phyloP scores from a whole-genome alignment of 2,329 filamentous ascomycete species.

The Rutstroemia sp. region DNA sequence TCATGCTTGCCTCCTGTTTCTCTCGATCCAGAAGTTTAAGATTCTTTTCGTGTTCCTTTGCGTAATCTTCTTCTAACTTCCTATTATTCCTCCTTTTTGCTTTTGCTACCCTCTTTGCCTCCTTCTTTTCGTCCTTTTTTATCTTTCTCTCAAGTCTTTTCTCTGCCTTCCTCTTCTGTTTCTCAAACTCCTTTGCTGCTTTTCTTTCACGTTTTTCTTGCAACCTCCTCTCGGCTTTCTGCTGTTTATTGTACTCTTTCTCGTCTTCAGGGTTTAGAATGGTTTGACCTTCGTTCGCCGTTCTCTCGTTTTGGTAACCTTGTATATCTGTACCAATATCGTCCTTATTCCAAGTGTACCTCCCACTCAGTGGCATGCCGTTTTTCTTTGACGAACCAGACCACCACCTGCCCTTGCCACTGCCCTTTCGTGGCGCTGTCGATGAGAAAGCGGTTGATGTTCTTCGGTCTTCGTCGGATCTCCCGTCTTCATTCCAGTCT shows the following conservation, averaged over 20 bases:
- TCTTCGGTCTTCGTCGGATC: too few relatives aligned
- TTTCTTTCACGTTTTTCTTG: not conserved
- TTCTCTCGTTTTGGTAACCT: too few relatives aligned
- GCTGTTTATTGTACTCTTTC: not conserved
- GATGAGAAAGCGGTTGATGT: too few relatives aligned
- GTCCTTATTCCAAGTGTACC: too few relatives aligned
- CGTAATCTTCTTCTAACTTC: not conserved
- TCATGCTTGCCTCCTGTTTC: not conserved
- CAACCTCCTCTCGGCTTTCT: not conserved
- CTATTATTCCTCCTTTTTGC: not conserved
- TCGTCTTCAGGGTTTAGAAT: not conserved
- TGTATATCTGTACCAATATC: too few relatives aligned
- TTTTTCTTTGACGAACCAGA: too few relatives aligned
- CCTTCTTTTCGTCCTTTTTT: not conserved
- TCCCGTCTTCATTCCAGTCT: too few relatives aligned
- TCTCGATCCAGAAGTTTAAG: not conserved
- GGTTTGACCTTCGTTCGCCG: too few relatives aligned
- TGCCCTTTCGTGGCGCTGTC: too few relatives aligned
- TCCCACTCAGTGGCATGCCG: too few relatives aligned
- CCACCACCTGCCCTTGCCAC: too few relatives aligned
- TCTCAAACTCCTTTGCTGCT: not conserved
- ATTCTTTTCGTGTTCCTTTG: not conserved
- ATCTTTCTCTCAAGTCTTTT: not conserved
- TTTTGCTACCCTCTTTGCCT: not conserved
- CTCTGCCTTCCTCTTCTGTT: not conserved